Evolutionary conservation across 2,329 filamentous ascomycete genomes (phyloP).

Genomic region (Colletotrichum filicis): DNA sequence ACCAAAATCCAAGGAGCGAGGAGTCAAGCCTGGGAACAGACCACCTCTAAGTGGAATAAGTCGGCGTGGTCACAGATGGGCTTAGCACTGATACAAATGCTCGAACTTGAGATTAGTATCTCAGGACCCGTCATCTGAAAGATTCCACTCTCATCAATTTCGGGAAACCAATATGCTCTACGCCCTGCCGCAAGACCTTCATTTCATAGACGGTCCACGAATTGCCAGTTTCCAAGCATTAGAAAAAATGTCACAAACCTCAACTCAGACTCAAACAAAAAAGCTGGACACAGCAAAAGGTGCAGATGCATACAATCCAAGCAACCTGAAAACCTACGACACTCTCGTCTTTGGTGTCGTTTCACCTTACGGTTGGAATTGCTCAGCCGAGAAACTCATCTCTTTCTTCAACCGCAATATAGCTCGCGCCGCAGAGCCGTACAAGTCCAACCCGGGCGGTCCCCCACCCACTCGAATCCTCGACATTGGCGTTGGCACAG

Average conservation of each 20-base stretch:
- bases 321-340: background rate
- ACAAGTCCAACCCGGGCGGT: background rate
- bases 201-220: background rate
- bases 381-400: background rate
- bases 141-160: background rate
- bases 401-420: background rate
- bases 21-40: no score
- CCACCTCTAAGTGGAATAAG: no score
- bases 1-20: no score
- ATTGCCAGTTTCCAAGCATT: background rate
- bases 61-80: no score
- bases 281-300: background rate
- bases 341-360: background rate
- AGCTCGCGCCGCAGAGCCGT: background rate
- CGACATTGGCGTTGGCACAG: background rate
- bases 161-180: background rate
- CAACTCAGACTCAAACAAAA: background rate
- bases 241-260: background rate
- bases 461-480: background rate
- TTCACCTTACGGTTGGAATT: background rate
- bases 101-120: no score
- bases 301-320: background rate
- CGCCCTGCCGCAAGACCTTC: background rate
- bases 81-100: background rate
- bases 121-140: background rate